A percentile compares a stretch with the other conserved stretches of the same genome.
phyloP scores from a whole-genome alignment of 495 filamentous ascomycete species.

The Penicillium paradoxum region DNA sequence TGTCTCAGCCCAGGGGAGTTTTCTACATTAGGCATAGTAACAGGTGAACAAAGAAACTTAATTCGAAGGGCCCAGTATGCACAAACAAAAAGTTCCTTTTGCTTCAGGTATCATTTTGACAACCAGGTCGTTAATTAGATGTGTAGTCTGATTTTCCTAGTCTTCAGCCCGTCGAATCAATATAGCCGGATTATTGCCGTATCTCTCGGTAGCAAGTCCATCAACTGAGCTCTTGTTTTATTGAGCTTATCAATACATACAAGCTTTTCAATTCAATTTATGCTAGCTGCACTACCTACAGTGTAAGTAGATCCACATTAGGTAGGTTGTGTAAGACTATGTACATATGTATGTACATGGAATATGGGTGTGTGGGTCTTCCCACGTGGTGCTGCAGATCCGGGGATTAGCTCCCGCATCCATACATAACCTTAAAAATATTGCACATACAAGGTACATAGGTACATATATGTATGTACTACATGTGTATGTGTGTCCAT shows the following conservation, averaged over 20 bases:
- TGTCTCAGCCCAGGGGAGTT: background rate
- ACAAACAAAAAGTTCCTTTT: background rate
- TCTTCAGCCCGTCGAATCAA: background rate
- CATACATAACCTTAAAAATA: background rate
- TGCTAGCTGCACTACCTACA: no score
- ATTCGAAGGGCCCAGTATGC: background rate
- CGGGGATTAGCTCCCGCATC: background rate
- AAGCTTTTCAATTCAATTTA: no score
- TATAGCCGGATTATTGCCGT: no score
- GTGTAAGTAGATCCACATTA: no score
- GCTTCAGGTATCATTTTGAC: background rate
- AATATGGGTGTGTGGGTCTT: background rate
- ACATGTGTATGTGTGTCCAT: background rate
- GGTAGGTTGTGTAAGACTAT: no score
- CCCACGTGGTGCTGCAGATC: slow-evolving; percentile 1
- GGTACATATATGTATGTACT: background rate
- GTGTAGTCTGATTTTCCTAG: background rate
- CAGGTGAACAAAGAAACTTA: background rate
- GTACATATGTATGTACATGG: background rate
- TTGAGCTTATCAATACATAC: no score
- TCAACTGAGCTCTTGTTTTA: no score
- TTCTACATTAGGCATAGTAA: background rate
- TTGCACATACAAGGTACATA: background rate
- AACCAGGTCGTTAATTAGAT: background rate
- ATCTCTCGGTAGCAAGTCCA: no score